These are phyloP conservation scores for Lenzites betulinus DNA, from an alignment of 768 basidiomycete genomes.

Conservation along the genomic window DNA sequence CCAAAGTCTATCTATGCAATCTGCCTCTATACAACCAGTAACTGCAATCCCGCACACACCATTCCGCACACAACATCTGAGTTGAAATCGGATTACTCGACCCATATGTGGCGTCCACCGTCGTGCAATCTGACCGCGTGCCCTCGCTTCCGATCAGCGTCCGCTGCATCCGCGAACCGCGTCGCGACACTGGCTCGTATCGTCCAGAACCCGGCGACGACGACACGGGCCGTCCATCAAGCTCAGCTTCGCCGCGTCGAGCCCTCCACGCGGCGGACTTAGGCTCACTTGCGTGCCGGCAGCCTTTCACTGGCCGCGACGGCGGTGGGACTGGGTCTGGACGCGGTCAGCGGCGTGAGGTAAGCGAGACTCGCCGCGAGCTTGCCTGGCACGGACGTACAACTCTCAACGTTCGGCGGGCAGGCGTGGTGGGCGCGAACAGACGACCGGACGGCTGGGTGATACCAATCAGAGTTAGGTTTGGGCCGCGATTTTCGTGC, in stretches of 20 bases:
- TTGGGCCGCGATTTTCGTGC: background rate
- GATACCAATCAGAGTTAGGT: background rate
- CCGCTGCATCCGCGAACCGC: background rate
- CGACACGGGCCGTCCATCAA: background rate
- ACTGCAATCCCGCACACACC: too few species aligned
- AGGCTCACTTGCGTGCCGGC: too few species aligned
- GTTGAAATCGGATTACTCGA: too few species aligned
- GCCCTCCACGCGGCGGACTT: background rate
- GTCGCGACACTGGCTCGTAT: background rate
- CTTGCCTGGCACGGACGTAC: background rate
- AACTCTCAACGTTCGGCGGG: background rate
- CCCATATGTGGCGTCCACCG: too few species aligned
- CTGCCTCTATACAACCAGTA: too few species aligned
- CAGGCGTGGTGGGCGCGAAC: background rate
- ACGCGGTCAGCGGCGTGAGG: background rate
- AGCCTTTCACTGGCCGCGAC: too few species aligned
- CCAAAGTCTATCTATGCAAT: too few species aligned
- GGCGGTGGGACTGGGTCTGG: too few species aligned
- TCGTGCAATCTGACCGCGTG: too few species aligned
- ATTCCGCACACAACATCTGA: too few species aligned
- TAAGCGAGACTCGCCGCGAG: slow-evolving; percentile 3
- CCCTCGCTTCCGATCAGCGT: background rate
- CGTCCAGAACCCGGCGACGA: background rate
- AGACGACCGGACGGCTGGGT: too few species aligned
- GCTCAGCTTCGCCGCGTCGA: background rate